Percentiles rank a stretch among this genome's conserved stretches.
Conservation (phyloP, 805 yeast genomes). For the Wickerhamiella dianesei region DNA sequence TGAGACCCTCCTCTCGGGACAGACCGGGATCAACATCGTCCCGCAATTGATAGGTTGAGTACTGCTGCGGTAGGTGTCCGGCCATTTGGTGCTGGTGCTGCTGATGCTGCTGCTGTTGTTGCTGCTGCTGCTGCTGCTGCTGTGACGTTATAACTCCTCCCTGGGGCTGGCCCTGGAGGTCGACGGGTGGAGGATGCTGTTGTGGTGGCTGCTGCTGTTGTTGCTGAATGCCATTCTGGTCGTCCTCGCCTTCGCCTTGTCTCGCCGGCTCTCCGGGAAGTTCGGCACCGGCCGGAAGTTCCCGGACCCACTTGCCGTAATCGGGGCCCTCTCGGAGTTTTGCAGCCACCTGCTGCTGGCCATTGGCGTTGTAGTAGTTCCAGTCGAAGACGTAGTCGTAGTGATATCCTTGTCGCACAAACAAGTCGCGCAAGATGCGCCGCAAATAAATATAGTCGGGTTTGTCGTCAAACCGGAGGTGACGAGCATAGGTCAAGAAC, state of each 20-base stretch:
- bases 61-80: background rate
- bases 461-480: slow-evolving; percentile 78
- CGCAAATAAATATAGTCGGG: slow-evolving; percentile 89
- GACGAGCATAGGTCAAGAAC: slow-evolving; percentile 78
- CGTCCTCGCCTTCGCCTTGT: background rate
- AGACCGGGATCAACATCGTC: background rate
- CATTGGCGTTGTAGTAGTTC: slow-evolving; percentile 29
- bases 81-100: background rate
- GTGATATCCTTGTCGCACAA: slow-evolving; percentile 72
- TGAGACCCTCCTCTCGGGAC: background rate
- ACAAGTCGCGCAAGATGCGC: slow-evolving; percentile 72
- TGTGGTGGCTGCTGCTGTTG: slow-evolving; percentile 1
- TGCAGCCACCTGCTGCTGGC: background rate
- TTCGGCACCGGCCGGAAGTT: background rate
- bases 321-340: background rate
- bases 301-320: background rate
- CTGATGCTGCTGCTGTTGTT: background rate
- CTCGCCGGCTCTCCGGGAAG: background rate
- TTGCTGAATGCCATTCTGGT: background rate
- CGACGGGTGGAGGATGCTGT: no score
- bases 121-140: background rate
- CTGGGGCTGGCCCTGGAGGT: no score
- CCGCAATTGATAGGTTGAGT: background rate
- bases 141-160: no score
- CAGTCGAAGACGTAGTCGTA: slow-evolving; percentile 95